phyloP scores from a whole-genome alignment of 768 basidiomycete species.

The Lactarius hatsudake region DNA sequence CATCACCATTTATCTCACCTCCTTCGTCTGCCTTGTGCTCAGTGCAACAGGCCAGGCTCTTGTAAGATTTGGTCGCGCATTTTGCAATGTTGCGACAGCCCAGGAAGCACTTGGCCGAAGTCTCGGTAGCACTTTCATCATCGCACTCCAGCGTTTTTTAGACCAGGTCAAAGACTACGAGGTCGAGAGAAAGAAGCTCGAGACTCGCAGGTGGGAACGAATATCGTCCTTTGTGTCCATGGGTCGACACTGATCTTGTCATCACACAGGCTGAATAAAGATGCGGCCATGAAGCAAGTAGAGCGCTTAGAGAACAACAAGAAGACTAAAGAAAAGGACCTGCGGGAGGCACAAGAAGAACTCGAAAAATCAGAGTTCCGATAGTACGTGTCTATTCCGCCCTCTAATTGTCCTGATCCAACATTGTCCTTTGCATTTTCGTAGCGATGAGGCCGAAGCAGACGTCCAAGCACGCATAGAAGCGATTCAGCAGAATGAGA shows the following conservation, averaged over 20 bases:
- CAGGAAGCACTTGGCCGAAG: slow-evolving; percentile 79
- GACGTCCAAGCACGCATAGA: slow-evolving; percentile 81
- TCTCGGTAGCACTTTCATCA: slow-evolving; percentile 70
- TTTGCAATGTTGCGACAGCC: slow-evolving; percentile 79
- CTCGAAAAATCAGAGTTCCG: slow-evolving; percentile 70
- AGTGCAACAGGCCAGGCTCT: slow-evolving; percentile 59
- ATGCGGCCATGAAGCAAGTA: slow-evolving; percentile 67
- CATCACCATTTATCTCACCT: not conserved
- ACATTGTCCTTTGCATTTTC: slow-evolving; percentile 10
- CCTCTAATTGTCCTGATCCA: not conserved
- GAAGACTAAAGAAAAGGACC: slow-evolving; percentile 79
- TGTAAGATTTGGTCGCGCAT: slow-evolving; percentile 73
- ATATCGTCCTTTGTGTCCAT: slow-evolving; percentile 25
- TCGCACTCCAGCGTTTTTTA: slow-evolving; percentile 59
- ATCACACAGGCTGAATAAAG: slow-evolving; percentile 63
- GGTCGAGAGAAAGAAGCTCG: slow-evolving; percentile 76
- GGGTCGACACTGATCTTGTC: not conserved
- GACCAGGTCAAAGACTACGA: slow-evolving; percentile 86
- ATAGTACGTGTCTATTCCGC: slow-evolving; percentile 25
- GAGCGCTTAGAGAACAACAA: slow-evolving; percentile 68
- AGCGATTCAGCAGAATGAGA: slow-evolving; percentile 76
- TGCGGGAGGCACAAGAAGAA: slow-evolving; percentile 77
- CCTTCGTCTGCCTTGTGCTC: not conserved
- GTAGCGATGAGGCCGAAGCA: slow-evolving; percentile 81
- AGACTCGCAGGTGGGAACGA: slow-evolving; percentile 66